phyloP scores from a whole-genome alignment of 768 basidiomycete genomes.

The Filobasidium wieringae region DNA sequence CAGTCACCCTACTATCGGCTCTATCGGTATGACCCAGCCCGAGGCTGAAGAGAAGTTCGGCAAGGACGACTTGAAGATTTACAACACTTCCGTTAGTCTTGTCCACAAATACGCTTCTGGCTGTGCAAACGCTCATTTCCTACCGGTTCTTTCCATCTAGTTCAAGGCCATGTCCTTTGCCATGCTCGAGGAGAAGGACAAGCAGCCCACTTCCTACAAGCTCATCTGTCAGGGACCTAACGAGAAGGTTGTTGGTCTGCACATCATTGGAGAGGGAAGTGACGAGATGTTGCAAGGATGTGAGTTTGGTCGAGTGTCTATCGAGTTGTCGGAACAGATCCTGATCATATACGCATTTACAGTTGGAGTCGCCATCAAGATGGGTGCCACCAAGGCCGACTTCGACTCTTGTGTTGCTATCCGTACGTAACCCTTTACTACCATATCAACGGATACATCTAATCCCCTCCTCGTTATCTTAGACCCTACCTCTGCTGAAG shows the following conservation, averaged over 20 bases:
- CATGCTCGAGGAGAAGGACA: slow-evolving; percentile 76
- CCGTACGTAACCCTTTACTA: slow-evolving; percentile 20
- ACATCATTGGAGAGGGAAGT: slow-evolving; percentile 79
- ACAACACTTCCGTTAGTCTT: slow-evolving; percentile 47
- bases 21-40: slow-evolving; percentile 87
- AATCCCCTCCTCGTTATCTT: background rate
- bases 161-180: slow-evolving; percentile 73
- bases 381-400: slow-evolving; percentile 50
- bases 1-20: slow-evolving; percentile 89
- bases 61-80: slow-evolving; percentile 69
- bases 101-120: background rate
- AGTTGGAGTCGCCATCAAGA: slow-evolving; percentile 82
- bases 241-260: slow-evolving; percentile 90
- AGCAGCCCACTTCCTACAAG: slow-evolving; percentile 91
- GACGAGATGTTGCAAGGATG: slow-evolving; percentile 96
- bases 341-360: background rate
- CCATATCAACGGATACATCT: background rate
- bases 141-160: slow-evolving; percentile 16
- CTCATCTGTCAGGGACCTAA: slow-evolving; percentile 74
- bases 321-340: background rate
- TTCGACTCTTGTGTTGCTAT: slow-evolving; percentile 38
- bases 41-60: slow-evolving; percentile 82
- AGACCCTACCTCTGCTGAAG: slow-evolving; percentile 39
- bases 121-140: background rate
- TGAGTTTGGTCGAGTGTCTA: slow-evolving; percentile 17